These are phyloP conservation scores for Sutorius eximius DNA, from an alignment of 1,284 basidiomycete species.

Conservation along the genomic window DNA sequence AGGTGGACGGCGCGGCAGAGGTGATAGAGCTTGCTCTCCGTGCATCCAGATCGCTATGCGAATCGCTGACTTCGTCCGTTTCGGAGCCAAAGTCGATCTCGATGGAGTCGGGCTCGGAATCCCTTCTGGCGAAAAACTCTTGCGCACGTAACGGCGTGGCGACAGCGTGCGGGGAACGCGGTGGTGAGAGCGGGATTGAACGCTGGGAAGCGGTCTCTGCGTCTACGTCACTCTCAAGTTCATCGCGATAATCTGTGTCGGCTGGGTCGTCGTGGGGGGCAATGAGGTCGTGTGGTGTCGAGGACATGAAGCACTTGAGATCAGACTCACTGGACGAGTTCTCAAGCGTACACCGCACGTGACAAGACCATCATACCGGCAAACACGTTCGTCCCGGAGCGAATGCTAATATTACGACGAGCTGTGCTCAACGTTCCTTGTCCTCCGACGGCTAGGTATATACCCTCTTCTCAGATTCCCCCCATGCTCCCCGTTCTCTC, in stretches of 20 bases:
- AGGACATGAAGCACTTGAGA: slow-evolving; percentile 16
- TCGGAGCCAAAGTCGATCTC: slow-evolving; percentile 56
- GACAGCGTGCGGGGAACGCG: slow-evolving; percentile 44
- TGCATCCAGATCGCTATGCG: slow-evolving; percentile 34
- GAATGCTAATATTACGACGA: background rate
- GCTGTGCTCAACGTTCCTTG: slow-evolving; percentile 2
- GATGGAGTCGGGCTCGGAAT: slow-evolving; percentile 47
- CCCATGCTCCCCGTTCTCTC: slow-evolving; percentile 15
- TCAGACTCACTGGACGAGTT: background rate
- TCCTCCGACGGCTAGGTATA: background rate
- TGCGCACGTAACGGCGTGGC: slow-evolving; percentile 35
- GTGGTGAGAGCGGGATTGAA: slow-evolving; percentile 69
- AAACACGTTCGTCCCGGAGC: background rate
- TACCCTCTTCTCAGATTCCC: background rate
- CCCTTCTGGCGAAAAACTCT: slow-evolving; percentile 42
- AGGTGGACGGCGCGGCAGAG: slow-evolving; percentile 47
- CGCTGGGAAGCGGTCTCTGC: slow-evolving; percentile 78
- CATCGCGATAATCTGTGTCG: slow-evolving; percentile 3
- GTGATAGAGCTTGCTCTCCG: slow-evolving; percentile 48
- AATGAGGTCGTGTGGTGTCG: slow-evolving; percentile 10
- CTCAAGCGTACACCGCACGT: slow-evolving; percentile 11
- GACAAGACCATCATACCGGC: slow-evolving; percentile 2
- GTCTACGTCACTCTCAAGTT: slow-evolving; percentile 44
- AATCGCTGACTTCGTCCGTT: slow-evolving; percentile 50
- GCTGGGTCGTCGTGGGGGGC: slow-evolving; percentile 5